Evolutionary conservation across 176 grass and related monocot species (phyloP), one percentile per base, ranked within the genome.

Genomic region (Puccinellia tenuiflora): DNA sequence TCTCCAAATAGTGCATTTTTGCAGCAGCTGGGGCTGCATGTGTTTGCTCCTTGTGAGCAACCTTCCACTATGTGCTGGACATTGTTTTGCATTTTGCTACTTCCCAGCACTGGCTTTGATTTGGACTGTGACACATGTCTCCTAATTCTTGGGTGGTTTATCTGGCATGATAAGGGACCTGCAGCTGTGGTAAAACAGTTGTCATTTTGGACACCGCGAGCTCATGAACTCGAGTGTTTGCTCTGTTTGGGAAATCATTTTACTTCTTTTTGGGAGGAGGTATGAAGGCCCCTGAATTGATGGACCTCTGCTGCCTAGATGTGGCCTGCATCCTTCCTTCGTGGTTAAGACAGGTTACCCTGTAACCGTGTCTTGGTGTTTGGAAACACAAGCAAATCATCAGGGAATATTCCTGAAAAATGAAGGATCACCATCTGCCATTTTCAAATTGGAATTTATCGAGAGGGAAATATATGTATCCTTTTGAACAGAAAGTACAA

Each of bases 41-140:
- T 89, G 71, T 55, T 33, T 62, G 82, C 22, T 85, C 72, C 43
- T 29, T 78, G 77, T 10, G n/a, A 81, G 18, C 78, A 54, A 3
- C 40, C 40, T 1, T 61, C 2, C 59, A 86, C 78, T 47, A 55
- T 86, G 28, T 10, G 25, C 15, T 54, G 78, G 14, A 72, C 33
- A 43, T 77, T 26, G 78, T 22, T 77, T 80, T 80, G 61, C 60
- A 62, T 69, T 31, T 70, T 28, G 68, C 68, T 46, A 53, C 77
- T n/a, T 76, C 51, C 51, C 42, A 51, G 17, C 62, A 34, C 20
- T 61, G 70, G 61, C 70, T 62, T 73, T 79, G 47, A 64, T 83
- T 43, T 73, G 65, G 64, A 73, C n/a, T 25, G 51, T 67, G 71
- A 46, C 59, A 47, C 28, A 1, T 57, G 71, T 28, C 59, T 15